Percentiles rank a stretch among this genome's conserved stretches.
Evolutionary conservation across 2,329 filamentous ascomycete species (phyloP).

Genomic region (Chrysosporium queenslandicum): DNA sequence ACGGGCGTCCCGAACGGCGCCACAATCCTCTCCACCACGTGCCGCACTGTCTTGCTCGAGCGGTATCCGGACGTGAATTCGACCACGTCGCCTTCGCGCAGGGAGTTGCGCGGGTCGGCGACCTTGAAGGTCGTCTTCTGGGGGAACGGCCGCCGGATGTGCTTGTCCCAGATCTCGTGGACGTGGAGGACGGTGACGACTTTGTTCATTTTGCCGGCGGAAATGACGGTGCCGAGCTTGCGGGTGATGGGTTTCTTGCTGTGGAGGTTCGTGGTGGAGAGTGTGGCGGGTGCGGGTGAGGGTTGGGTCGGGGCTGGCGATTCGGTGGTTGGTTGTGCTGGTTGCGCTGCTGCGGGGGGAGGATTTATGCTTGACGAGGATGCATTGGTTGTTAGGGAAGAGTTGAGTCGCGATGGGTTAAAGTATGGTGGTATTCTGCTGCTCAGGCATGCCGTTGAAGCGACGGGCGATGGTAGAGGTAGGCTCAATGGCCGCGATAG

Average conservation of each 20-base stretch:
- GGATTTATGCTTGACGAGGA: neutral
- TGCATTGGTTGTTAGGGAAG: constrained; percentile 4
- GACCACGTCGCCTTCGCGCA: constrained; percentile 37
- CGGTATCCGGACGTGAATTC: constrained; percentile 35
- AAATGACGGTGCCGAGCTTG: constrained; percentile 30
- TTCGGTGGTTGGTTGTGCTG: neutral
- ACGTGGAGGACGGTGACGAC: constrained; percentile 32
- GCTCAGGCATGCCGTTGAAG: constrained; percentile 7
- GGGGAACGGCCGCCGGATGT: constrained; percentile 32
- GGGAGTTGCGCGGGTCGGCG: constrained; percentile 33
- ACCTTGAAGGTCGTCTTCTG: constrained; percentile 29
- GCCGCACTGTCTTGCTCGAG: constrained; percentile 31
- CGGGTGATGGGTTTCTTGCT: constrained; percentile 20
- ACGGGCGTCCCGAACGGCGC: constrained; percentile 32
- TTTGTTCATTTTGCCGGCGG: constrained; percentile 35
- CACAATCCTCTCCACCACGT: constrained; percentile 37
- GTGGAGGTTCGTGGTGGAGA: constrained; percentile 4
- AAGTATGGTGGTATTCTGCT: constrained; percentile 8
- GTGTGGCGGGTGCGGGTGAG: neutral
- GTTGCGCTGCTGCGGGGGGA: neutral
- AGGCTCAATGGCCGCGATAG: neutral
- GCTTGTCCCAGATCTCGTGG: constrained; percentile 29
- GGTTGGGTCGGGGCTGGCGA: neutral
- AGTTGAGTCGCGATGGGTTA: neutral
- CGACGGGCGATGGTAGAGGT: neutral